A percentile compares a stretch with the other conserved stretches of the same genome.
Conservation (phyloP, 305 asterid species). For the Fraxinus dipetala region DNA sequence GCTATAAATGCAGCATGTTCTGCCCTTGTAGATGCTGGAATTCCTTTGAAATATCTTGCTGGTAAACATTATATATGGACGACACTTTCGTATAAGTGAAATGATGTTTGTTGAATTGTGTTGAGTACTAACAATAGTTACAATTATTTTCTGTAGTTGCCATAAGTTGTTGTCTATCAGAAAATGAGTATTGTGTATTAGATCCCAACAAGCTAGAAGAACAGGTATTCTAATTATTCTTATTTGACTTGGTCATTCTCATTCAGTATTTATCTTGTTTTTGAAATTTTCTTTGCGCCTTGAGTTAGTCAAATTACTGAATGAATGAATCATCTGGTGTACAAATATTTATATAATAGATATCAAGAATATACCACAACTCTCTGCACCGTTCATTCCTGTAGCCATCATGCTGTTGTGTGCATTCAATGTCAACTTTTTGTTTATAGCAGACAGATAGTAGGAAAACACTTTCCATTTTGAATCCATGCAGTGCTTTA, state of each 20-base stretch:
- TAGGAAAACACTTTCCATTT: not conserved
- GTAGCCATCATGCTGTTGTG: not conserved
- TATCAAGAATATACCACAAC: not conserved
- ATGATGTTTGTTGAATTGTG: not conserved
- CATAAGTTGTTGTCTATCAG: slow-evolving; percentile 64
- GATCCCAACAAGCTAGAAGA: slow-evolving; percentile 86
- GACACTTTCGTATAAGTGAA: not conserved
- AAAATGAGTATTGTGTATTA: slow-evolving; percentile 53
- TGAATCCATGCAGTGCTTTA: not conserved
- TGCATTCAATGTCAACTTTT: not conserved
- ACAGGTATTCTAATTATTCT: slow-evolving; percentile 35
- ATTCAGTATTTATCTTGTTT: slow-evolving; percentile 10
- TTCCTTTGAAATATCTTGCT: slow-evolving; percentile 81
- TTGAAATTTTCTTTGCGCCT: not conserved
- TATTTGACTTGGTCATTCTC: not conserved
- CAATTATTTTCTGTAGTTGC: slow-evolving; percentile 50
- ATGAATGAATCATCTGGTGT: not conserved
- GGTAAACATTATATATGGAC: slow-evolving; percentile 36
- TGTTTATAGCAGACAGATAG: not conserved
- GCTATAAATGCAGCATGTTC: slow-evolving; percentile 87
- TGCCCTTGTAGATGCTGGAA: slow-evolving; percentile 88
- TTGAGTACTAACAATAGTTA: slow-evolving; percentile 21
- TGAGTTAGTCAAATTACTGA: not conserved
- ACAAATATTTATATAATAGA: not conserved
- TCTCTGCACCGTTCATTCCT: not conserved